Conservation (phyloP, 257 asterid genomes). For the Anisodus acutangulus region DNA sequence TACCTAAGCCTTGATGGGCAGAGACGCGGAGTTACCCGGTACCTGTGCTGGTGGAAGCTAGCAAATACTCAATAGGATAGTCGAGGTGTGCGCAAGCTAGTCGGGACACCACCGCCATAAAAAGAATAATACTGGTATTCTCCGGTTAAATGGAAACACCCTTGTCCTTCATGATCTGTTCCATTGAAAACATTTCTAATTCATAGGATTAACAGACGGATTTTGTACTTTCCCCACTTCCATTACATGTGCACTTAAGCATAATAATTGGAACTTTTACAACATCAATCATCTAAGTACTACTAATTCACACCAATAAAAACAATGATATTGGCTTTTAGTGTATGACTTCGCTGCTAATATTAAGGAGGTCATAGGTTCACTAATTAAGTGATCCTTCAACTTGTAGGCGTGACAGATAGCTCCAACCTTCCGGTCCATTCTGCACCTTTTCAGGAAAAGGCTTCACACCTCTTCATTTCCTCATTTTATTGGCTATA, state of each 20-base stretch:
- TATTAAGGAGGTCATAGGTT: constrained; percentile 24
- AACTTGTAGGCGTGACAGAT: constrained; percentile 55
- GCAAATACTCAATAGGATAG: too few relatives aligned
- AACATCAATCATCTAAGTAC: constrained; percentile 15
- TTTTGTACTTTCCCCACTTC: constrained; percentile 3
- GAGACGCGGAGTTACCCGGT: too few relatives aligned
- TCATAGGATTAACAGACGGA: background rate
- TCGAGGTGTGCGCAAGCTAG: too few relatives aligned
- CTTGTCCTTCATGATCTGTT: background rate
- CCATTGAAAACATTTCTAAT: too few relatives aligned
- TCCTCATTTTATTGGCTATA: too few relatives aligned
- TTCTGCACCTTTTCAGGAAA: constrained; percentile 51
- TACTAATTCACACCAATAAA: constrained; percentile 3
- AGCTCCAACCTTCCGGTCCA: constrained; percentile 78
- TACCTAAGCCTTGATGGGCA: too few relatives aligned
- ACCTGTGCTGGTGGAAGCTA: too few relatives aligned
- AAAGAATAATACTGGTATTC: background rate
- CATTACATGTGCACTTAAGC: background rate
- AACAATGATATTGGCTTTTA: background rate
- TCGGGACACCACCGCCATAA: too few relatives aligned
- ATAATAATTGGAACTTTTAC: background rate
- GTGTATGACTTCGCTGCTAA: constrained; percentile 16
- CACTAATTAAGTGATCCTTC: constrained; percentile 14
- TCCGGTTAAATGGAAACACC: background rate
- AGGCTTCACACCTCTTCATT: too few relatives aligned